These are phyloP conservation scores for Cladosporium sp. DNA, from an alignment of 2,329 filamentous ascomycete species.

Conservation along the genomic window DNA sequence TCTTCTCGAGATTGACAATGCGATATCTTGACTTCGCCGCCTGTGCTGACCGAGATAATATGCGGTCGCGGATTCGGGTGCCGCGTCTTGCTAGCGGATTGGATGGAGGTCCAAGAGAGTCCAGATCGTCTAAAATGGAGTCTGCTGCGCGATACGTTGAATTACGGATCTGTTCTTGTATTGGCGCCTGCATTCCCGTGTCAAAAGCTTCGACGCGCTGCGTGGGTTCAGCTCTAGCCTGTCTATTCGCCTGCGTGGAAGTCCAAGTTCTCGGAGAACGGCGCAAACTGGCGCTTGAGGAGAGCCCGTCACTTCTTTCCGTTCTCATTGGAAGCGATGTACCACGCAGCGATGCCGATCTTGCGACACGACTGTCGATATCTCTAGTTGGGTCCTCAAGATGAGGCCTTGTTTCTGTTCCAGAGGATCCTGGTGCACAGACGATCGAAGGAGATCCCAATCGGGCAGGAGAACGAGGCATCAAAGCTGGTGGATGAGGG, in stretches of 20 bases:
- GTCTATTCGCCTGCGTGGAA: neutral
- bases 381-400: neutral
- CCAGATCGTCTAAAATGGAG: neutral
- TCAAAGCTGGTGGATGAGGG: neutral
- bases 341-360: neutral
- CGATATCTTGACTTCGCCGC: constrained; percentile 8
- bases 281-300: neutral
- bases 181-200: neutral
- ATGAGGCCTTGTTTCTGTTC: neutral
- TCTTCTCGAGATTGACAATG: neutral
- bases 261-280: neutral
- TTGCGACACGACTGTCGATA: neutral
- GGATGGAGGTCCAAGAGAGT: neutral
- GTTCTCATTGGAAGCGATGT: neutral
- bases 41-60: neutral
- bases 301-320: neutral
- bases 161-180: neutral
- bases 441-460: neutral
- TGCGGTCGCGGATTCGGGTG: neutral
- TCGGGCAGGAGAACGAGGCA: neutral
- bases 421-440: neutral
- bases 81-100: neutral
- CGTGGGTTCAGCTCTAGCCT: neutral
- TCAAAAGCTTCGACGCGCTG: neutral
- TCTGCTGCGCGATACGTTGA: neutral